A percentile compares a stretch with the other conserved stretches of the same genome.
Conservation (phyloP, 2,329 filamentous ascomycete species). For the Pestalotiopsis fici region DNA sequence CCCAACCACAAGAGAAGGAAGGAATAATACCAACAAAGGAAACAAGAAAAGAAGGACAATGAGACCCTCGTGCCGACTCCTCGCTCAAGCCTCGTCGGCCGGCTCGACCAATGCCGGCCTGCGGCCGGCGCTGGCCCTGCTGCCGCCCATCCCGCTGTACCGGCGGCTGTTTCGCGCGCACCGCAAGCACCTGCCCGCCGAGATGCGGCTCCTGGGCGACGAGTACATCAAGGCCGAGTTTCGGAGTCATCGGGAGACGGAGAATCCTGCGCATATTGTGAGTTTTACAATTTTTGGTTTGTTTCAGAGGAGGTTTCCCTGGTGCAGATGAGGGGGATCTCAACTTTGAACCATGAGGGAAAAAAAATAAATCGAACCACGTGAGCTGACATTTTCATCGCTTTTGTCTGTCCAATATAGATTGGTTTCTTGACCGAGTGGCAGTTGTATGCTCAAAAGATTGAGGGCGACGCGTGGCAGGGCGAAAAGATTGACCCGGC, state of each 20-base stretch:
- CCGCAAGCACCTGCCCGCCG: slow-evolving; percentile 71
- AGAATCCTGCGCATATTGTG: slow-evolving; percentile 92
- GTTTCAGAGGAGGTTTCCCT: not conserved
- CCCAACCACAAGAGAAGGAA: not conserved
- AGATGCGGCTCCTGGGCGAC: slow-evolving; percentile 83
- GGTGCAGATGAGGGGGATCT: not conserved
- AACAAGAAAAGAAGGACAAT: slow-evolving; percentile 10
- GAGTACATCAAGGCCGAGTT: slow-evolving; percentile 95
- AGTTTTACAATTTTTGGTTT: slow-evolving; percentile 25
- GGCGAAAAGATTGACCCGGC: slow-evolving; percentile 80
- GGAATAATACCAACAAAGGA: too few relatives aligned
- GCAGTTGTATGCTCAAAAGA: slow-evolving; percentile 90
- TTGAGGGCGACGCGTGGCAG: slow-evolving; percentile 85
- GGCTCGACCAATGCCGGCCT: slow-evolving; percentile 21
- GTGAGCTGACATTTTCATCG: too few relatives aligned
- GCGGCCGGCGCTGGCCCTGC: slow-evolving; percentile 60
- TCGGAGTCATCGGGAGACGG: slow-evolving; percentile 76
- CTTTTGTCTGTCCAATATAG: too few relatives aligned
- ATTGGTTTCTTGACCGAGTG: slow-evolving; percentile 96
- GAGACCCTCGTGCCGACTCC: slow-evolving; percentile 23
- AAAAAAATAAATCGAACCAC: too few relatives aligned
- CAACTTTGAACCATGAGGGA: too few relatives aligned
- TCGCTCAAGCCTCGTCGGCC: slow-evolving; percentile 24
- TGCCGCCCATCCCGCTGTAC: slow-evolving; percentile 89
- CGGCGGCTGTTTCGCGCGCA: slow-evolving; percentile 84